Conservation (phyloP, 306 rosid genomes). For the Comarum palustre region DNA sequence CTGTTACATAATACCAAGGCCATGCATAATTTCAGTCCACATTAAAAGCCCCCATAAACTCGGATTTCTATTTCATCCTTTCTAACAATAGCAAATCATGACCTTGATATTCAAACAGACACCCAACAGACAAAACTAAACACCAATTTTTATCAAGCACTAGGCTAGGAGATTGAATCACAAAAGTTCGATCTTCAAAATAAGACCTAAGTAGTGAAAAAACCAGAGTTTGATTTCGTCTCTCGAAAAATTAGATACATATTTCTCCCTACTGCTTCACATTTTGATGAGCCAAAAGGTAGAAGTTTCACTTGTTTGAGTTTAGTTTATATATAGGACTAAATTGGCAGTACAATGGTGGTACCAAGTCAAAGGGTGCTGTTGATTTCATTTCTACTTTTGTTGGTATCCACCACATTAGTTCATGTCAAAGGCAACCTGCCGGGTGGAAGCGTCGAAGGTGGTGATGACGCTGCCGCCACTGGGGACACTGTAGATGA, state of each 20-base stretch:
- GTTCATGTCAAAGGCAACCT: neutral
- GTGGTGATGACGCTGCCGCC: neutral
- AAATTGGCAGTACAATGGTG: neutral
- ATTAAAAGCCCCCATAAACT: conserved; percentile 19
- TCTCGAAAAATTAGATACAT: neutral
- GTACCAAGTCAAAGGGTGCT: conserved; percentile 7
- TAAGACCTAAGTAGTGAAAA: neutral
- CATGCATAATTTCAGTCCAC: conserved; percentile 5
- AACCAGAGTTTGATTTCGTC: neutral
- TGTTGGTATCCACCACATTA: conserved; percentile 4
- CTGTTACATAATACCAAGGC: neutral
- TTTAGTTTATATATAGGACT: neutral
- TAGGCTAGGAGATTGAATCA: too few species aligned
- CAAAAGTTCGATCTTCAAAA: neutral
- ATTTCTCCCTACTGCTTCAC: neutral
- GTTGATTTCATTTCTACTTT: neutral
- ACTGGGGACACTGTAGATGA: neutral
- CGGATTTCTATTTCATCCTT: neutral
- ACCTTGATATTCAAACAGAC: conserved; percentile 17
- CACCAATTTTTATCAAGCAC: neutral
- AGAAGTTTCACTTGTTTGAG: neutral
- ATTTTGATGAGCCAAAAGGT: neutral
- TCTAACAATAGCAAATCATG: conserved; percentile 1
- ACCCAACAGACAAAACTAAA: neutral
- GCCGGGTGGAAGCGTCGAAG: neutral